phyloP scores from a whole-genome alignment of 768 basidiomycete species.

The Boletus tylopilopsis region DNA sequence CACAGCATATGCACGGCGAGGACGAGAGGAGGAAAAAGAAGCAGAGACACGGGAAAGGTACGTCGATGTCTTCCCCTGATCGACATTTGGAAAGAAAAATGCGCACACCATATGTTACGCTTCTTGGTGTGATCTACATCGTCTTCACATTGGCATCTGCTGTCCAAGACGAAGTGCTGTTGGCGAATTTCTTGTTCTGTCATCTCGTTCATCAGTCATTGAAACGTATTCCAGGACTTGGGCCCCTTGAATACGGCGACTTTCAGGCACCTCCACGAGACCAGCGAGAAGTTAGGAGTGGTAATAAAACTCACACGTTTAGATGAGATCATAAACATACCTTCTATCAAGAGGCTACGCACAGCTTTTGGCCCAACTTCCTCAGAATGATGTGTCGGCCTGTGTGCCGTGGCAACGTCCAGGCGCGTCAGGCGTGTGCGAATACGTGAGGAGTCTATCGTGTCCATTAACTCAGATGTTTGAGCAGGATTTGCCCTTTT shows the following conservation, averaged over 20 bases:
- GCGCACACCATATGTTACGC: background rate
- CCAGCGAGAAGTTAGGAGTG: slow-evolving; percentile 60
- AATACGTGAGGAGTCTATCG: background rate
- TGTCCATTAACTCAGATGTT: slow-evolving; percentile 12
- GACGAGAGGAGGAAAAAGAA: slow-evolving; percentile 47
- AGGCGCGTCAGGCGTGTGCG: slow-evolving; percentile 12
- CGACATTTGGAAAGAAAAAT: background rate
- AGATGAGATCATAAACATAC: slow-evolving; percentile 35
- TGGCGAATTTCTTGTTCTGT: slow-evolving; percentile 3
- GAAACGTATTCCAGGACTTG: slow-evolving; percentile 32
- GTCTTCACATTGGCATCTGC: slow-evolving; percentile 1
- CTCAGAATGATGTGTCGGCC: slow-evolving; percentile 1
- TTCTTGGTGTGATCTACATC: slow-evolving; percentile 6
- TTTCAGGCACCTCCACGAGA: slow-evolving; percentile 67
- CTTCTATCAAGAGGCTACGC: slow-evolving; percentile 4
- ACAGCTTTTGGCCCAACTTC: background rate
- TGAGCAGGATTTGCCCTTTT: slow-evolving; percentile 23
- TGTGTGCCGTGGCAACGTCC: background rate
- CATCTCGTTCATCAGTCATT: background rate
- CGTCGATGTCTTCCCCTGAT: slow-evolving; percentile 3
- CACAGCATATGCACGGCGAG: slow-evolving; percentile 21
- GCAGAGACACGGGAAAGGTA: slow-evolving; percentile 44
- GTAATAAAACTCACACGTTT: slow-evolving; percentile 71
- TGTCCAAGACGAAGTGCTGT: slow-evolving; percentile 1
- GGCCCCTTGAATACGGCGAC: slow-evolving; percentile 42